Percentiles rank a stretch among this genome's conserved stretches.
Evolutionary conservation across 108 stramenopile genomes (phyloP).

Genomic region (Cylindrotheca closterium): DNA sequence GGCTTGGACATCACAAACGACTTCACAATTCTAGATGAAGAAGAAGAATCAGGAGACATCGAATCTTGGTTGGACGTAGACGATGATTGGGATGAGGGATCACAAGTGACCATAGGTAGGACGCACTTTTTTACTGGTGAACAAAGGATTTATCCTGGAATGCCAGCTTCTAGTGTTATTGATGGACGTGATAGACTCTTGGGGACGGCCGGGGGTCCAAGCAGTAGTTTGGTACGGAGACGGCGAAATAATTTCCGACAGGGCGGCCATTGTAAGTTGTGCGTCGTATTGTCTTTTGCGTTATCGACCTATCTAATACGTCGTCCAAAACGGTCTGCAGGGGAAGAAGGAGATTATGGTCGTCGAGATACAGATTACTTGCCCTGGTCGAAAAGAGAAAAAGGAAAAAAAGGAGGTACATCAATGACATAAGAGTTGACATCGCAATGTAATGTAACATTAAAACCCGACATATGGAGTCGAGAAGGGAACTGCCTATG

Average conservation of each 20-base stretch:
- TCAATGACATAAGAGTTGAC: conserved; percentile 1
- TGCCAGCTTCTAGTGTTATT: conserved; percentile 72
- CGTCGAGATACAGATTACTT: conserved; percentile 19
- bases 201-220: conserved; percentile 39
- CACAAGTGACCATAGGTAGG: conserved; percentile 67
- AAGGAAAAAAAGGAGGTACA: neutral
- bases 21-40: conserved; percentile 35
- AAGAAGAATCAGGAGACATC: conserved; percentile 24
- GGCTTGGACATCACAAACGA: conserved; percentile 33
- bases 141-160: conserved; percentile 71
- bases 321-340: conserved; percentile 1
- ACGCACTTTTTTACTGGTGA: conserved; percentile 82
- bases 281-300: neutral
- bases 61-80: conserved; percentile 63
- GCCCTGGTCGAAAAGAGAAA: conserved; percentile 12
- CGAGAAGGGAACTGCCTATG: neutral
- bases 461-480: neutral
- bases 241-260: conserved; percentile 25
- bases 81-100: conserved; percentile 74
- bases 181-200: conserved; percentile 62
- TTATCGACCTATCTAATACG: neutral
- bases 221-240: conserved; percentile 54
- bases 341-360: conserved; percentile 33
- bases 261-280: neutral
- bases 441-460: neutral